Conservation (phyloP, 257 asterid genomes). For the Lantana camara region DNA sequence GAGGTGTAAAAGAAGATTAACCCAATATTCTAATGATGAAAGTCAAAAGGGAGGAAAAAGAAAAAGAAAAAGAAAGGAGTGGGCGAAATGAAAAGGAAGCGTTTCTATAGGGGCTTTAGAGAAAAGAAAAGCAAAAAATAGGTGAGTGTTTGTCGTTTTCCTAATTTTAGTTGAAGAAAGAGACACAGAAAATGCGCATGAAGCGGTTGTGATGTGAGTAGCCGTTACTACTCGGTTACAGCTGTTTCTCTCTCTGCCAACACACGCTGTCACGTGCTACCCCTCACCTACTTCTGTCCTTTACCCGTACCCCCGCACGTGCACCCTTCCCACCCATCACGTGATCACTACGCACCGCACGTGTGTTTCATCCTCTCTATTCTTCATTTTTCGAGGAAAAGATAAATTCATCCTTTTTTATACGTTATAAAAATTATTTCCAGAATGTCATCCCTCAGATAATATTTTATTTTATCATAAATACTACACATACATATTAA, state of each 20-base stretch:
- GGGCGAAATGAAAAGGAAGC: background rate
- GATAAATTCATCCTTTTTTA: too few relatives aligned
- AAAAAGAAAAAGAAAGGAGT: background rate
- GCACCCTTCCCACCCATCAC: slow-evolving; percentile 30
- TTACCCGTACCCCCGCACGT: slow-evolving; percentile 52
- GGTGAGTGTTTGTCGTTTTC: background rate
- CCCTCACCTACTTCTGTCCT: slow-evolving; percentile 48
- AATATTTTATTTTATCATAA: too few relatives aligned
- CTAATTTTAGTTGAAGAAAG: background rate
- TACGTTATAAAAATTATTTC: too few relatives aligned
- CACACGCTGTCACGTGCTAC: slow-evolving; percentile 41
- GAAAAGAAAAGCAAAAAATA: too few relatives aligned
- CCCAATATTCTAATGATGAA: too few relatives aligned
- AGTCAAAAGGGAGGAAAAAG: background rate
- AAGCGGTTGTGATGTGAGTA: slow-evolving; percentile 1
- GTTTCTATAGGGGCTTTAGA: background rate
- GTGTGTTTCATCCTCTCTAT: background rate
- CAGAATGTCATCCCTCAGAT: too few relatives aligned
- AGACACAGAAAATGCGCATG: background rate
- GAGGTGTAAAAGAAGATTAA: too few relatives aligned
- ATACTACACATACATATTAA: too few relatives aligned
- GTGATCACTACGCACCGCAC: slow-evolving; percentile 33
- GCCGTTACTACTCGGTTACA: slow-evolving; percentile 36
- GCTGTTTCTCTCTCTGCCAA: slow-evolving; percentile 19
- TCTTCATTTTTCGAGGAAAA: too few relatives aligned